Evolutionary conservation across 78 protist species (phyloP).

Genomic region (Isochrysis galbana): DNA sequence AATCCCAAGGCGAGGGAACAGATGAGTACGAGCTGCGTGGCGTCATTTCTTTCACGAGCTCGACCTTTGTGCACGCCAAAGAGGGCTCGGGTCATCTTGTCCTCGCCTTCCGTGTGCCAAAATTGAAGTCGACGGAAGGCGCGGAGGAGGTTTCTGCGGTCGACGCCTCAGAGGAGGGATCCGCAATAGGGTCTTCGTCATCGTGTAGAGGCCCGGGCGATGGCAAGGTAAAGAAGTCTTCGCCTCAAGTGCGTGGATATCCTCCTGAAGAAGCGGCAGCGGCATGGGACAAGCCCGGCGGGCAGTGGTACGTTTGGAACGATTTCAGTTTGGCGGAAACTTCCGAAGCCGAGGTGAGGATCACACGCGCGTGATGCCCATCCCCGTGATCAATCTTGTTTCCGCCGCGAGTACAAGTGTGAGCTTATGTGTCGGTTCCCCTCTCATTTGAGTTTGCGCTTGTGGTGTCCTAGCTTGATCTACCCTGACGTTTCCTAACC

Average conservation of each 20-base stretch:
- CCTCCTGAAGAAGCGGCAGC: background rate
- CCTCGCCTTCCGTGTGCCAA: background rate
- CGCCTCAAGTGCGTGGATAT: background rate
- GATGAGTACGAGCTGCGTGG: background rate
- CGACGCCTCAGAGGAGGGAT: too few relatives aligned
- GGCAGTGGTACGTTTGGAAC: background rate
- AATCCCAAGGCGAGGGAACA: background rate
- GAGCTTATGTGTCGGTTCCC: too few relatives aligned
- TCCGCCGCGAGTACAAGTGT: too few relatives aligned
- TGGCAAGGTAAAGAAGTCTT: too few relatives aligned
- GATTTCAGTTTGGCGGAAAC: background rate
- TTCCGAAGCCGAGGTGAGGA: background rate
- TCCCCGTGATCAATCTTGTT: too few relatives aligned
- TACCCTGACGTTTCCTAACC: too few relatives aligned
- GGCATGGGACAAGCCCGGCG: background rate
- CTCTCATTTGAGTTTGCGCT: too few relatives aligned
- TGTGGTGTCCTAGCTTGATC: too few relatives aligned
- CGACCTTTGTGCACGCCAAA: background rate
- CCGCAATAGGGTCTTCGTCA: too few relatives aligned
- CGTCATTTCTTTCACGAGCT: background rate
- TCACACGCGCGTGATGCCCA: too few relatives aligned
- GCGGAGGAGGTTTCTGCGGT: background rate
- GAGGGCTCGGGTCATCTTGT: constrained; percentile 1
- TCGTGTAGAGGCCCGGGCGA: too few relatives aligned
- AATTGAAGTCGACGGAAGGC: background rate